phyloP scores from a whole-genome alignment of 768 basidiomycete species.

The Rhodotorula graminis region DNA sequence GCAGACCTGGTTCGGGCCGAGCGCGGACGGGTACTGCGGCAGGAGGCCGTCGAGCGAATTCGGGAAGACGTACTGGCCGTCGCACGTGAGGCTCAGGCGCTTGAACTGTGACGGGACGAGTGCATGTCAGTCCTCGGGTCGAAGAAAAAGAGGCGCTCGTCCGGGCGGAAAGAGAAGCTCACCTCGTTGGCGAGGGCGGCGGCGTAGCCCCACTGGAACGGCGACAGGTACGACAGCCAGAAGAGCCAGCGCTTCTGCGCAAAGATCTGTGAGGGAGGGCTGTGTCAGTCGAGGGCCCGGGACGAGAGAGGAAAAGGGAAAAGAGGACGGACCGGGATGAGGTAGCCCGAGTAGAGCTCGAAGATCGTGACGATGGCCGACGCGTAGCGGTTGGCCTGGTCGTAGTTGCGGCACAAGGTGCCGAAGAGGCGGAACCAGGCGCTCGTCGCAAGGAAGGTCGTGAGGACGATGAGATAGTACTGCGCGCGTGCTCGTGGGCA shows the following conservation, averaged over 20 bases:
- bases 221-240: slow-evolving; percentile 66
- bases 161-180: slow-evolving; percentile 2
- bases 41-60: slow-evolving; percentile 53
- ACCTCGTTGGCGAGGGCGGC: slow-evolving; percentile 74
- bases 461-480: slow-evolving; percentile 52
- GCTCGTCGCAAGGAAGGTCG: slow-evolving; percentile 67
- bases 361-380: slow-evolving; percentile 71
- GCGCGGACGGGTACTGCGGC: slow-evolving; percentile 61
- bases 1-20: slow-evolving; percentile 66
- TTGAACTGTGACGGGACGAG: slow-evolving; percentile 44
- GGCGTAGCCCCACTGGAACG: slow-evolving; percentile 68
- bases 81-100: slow-evolving; percentile 56
- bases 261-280: slow-evolving; percentile 45
- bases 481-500: neutral
- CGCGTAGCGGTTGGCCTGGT: slow-evolving; percentile 57
- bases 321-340: slow-evolving; percentile 13
- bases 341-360: slow-evolving; percentile 47
- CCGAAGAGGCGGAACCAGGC: slow-evolving; percentile 70
- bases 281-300: neutral
- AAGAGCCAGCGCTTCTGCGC: slow-evolving; percentile 76
- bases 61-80: slow-evolving; percentile 63
- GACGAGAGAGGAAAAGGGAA: too few relatives aligned
- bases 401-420: slow-evolving; percentile 57
- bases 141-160: neutral
- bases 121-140: too few relatives aligned